A percentile compares a stretch with the other conserved stretches of the same genome.
Evolutionary conservation across 192 early-diverging fungal species (phyloP).

Genomic region (Backusella australiensis): DNA sequence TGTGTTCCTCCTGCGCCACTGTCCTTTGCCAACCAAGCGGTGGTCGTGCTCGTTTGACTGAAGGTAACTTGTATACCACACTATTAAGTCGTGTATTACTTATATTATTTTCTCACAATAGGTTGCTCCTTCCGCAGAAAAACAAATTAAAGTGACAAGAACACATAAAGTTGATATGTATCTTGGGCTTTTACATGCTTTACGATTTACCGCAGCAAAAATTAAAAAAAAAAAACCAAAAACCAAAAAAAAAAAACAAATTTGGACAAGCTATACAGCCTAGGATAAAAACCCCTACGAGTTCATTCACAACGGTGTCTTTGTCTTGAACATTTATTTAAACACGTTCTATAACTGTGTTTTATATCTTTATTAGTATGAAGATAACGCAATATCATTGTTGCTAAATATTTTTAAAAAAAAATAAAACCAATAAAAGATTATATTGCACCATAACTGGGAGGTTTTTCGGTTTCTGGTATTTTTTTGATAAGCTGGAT

Average conservation of each 20-base stretch:
- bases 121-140: constrained; percentile 26
- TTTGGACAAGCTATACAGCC: not conserved
- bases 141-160: constrained; percentile 11
- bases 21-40: constrained; percentile 99
- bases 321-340: not conserved
- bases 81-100: not conserved
- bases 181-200: not conserved
- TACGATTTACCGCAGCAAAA: constrained; percentile 1
- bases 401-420: not conserved
- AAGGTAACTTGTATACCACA: constrained; percentile 54
- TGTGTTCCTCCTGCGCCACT: constrained; percentile 92
- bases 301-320: not conserved
- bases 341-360: not conserved
- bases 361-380: not conserved
- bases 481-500: constrained; percentile 1
- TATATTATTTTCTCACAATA: not conserved
- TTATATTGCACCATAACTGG: constrained; percentile 5
- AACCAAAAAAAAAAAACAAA: not conserved
- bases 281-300: not conserved
- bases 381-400: not conserved
- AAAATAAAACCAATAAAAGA: not conserved
- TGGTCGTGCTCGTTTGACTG: constrained; percentile 94
- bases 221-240: not conserved
- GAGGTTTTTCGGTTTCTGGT: not conserved
- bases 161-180: not conserved